Conservation (phyloP, 805 yeast species). For the Suhomyces sp. region DNA sequence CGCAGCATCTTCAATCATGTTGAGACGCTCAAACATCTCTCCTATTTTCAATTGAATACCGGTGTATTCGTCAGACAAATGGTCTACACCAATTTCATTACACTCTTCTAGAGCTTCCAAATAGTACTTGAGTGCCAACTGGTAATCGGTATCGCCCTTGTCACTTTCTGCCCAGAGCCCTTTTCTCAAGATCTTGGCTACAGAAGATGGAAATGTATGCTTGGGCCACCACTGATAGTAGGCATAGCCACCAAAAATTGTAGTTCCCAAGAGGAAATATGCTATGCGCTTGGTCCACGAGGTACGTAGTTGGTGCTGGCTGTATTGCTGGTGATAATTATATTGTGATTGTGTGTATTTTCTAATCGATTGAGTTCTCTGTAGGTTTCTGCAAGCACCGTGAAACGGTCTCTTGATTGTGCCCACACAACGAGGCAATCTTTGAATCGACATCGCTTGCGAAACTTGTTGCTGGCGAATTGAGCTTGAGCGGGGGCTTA, state of each 20-base stretch:
- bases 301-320: constrained; percentile 2
- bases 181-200: constrained; percentile 67
- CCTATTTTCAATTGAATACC: constrained; percentile 86
- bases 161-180: constrained; percentile 84
- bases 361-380: neutral
- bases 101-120: constrained; percentile 70
- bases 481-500: neutral
- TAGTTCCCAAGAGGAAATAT: constrained; percentile 11
- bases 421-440: neutral
- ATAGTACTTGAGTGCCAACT: constrained; percentile 67
- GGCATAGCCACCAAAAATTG: constrained; percentile 19
- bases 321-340: constrained; percentile 16
- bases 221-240: constrained; percentile 59
- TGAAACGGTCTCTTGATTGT: neutral
- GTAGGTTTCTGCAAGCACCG: neutral
- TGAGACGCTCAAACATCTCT: constrained; percentile 77
- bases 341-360: constrained; percentile 6
- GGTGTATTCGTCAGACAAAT: constrained; percentile 75
- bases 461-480: neutral
- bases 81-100: constrained; percentile 51
- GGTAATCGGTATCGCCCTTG: constrained; percentile 58
- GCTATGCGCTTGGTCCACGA: constrained; percentile 4
- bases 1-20: constrained; percentile 60
- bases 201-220: constrained; percentile 64
- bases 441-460: neutral